A percentile compares a stretch with the other conserved stretches of the same genome.
These are phyloP conservation scores for Daedalea quercina DNA, from an alignment of 768 basidiomycete species.

Conservation along the genomic window DNA sequence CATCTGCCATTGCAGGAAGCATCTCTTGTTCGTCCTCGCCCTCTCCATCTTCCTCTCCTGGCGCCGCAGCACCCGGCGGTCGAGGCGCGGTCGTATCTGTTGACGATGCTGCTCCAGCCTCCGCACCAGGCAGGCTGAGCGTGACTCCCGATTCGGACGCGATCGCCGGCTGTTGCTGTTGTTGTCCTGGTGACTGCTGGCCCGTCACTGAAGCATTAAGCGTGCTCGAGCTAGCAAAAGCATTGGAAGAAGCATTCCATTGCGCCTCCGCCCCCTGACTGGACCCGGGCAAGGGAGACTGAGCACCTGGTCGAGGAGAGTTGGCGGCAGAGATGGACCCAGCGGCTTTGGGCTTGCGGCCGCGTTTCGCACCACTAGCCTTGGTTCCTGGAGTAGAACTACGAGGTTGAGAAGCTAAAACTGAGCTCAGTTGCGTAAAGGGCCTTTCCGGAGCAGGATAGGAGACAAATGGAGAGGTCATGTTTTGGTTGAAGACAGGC, in stretches of 20 bases:
- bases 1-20: constrained; percentile 81
- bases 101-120: constrained; percentile 4
- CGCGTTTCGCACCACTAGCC: constrained; percentile 23
- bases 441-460: constrained; percentile 21
- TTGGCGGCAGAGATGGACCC: constrained; percentile 8
- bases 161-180: constrained; percentile 1
- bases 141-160: constrained; percentile 8
- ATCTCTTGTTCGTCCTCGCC: constrained; percentile 75
- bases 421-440: constrained; percentile 13
- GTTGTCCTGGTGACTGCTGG: neutral
- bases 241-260: constrained; percentile 5
- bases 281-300: constrained; percentile 8
- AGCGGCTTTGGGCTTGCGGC: constrained; percentile 25
- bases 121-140: constrained; percentile 17
- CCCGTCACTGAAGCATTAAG: neutral
- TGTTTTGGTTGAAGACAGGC: neutral
- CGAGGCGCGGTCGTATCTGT: constrained; percentile 1
- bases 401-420: constrained; percentile 9
- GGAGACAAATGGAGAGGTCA: constrained; percentile 21
- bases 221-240: neutral
- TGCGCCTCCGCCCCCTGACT: constrained; percentile 12
- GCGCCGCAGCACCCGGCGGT: constrained; percentile 14
- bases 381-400: constrained; percentile 9
- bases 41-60: constrained; percentile 35
- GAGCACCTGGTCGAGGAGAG: constrained; percentile 13